A percentile compares a stretch with the other conserved stretches of the same genome.
These are phyloP conservation scores for Flaveria linearis DNA, from an alignment of 129 eudicot species.

Conservation along the genomic window DNA sequence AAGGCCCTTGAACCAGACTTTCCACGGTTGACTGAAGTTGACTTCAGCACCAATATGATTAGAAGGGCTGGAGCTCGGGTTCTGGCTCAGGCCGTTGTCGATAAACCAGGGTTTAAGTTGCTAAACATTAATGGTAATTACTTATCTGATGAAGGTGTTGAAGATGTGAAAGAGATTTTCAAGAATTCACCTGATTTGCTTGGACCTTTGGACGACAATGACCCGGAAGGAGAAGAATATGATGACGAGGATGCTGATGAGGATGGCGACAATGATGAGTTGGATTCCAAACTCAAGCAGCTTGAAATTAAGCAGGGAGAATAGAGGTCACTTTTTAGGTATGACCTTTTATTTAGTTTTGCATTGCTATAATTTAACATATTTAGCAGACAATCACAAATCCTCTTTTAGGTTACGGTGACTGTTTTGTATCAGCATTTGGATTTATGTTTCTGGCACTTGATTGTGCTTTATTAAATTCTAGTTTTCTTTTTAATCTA, in stretches of 20 bases:
- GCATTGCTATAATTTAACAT: constrained; percentile 4
- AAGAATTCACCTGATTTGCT: constrained; percentile 47
- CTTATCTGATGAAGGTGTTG: constrained; percentile 83
- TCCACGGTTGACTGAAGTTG: constrained; percentile 58
- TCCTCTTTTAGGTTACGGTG: not conserved
- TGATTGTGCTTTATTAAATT: not conserved
- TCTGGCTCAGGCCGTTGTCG: constrained; percentile 64
- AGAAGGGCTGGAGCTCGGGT: constrained; percentile 79
- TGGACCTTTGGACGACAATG: constrained; percentile 75
- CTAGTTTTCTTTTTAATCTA: not conserved
- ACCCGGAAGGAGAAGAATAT: constrained; percentile 75
- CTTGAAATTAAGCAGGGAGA: constrained; percentile 63
- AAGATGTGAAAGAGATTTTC: constrained; percentile 57
- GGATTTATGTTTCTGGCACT: constrained; percentile 20
- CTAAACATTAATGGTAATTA: constrained; percentile 68
- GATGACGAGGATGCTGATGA: constrained; percentile 47
- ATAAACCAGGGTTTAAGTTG: constrained; percentile 57
- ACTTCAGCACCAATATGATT: constrained; percentile 61
- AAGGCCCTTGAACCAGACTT: constrained; percentile 62
- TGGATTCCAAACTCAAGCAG: constrained; percentile 63
- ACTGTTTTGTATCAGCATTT: constrained; percentile 20
- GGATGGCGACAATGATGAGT: constrained; percentile 47
- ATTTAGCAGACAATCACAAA: constrained; percentile 11
- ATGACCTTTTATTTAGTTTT: constrained; percentile 27
- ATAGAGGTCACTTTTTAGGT: constrained; percentile 34